Conservation (phyloP, 2,329 filamentous ascomycete species). For the Fusarium tupiense region DNA sequence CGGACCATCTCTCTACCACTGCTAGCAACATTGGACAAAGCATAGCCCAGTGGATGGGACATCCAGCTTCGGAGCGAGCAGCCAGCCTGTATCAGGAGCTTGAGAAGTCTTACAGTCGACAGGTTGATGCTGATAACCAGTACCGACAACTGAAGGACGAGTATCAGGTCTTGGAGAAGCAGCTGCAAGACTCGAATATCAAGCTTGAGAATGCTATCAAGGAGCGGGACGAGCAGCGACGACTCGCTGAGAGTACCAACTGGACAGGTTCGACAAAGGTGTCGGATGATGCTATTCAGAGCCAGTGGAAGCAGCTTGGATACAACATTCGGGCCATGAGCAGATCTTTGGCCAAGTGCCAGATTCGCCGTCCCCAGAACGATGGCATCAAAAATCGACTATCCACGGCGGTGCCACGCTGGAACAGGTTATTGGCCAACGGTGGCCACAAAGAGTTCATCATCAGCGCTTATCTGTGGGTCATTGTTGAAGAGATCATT, state of each 20-base stretch:
- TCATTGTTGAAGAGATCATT: background rate
- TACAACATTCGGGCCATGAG: background rate
- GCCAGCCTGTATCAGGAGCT: background rate
- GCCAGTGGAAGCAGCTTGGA: conserved; percentile 2
- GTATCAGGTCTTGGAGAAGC: background rate
- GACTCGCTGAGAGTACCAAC: background rate
- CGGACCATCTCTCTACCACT: background rate
- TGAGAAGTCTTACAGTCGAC: background rate
- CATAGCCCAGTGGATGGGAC: background rate
- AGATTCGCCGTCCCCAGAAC: background rate
- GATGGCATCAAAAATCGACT: background rate
- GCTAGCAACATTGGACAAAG: background rate
- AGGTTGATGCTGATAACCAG: background rate
- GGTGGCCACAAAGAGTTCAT: background rate
- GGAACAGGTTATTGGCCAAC: background rate
- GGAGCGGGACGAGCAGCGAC: background rate
- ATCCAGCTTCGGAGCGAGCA: background rate
- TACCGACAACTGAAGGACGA: background rate
- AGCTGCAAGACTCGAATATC: background rate
- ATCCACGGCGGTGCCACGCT: background rate
- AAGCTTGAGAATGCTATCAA: background rate
- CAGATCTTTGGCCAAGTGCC: background rate
- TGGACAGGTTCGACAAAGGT: background rate
- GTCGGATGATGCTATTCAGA: background rate
- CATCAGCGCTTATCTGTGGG: background rate